These are phyloP conservation scores for Didymellaceae sp. DNA, from an alignment of 2,329 filamentous ascomycete species.

Conservation along the genomic window DNA sequence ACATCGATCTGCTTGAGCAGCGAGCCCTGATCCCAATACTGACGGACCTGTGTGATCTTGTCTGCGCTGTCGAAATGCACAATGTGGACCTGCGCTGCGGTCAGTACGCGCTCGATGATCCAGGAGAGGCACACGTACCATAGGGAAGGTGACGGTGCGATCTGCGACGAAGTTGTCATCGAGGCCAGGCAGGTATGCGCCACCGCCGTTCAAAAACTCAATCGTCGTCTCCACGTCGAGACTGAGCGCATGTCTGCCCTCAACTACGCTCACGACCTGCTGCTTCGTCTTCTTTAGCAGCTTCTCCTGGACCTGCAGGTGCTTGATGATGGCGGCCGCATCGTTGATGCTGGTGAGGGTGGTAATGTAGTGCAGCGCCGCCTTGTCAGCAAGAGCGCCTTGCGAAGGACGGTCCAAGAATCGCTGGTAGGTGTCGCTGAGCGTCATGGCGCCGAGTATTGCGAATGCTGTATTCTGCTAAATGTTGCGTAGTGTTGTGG, in stretches of 20 bases:
- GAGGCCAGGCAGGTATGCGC: conserved; percentile 83
- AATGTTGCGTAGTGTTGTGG: conserved; percentile 12
- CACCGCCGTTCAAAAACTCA: conserved; percentile 81
- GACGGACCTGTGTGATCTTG: conserved; percentile 85
- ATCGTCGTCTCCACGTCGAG: conserved; percentile 82
- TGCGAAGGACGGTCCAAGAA: conserved; percentile 55
- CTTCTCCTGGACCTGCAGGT: conserved; percentile 73
- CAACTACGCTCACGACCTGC: conserved; percentile 74
- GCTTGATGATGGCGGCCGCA: conserved; percentile 79
- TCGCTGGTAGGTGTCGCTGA: conserved; percentile 52
- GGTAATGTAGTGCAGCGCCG: conserved; percentile 78
- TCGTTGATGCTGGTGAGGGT: conserved; percentile 79
- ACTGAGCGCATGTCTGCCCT: conserved; percentile 72
- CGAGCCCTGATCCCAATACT: conserved; percentile 94
- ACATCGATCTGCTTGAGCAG: conserved; percentile 92
- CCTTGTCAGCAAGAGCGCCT: conserved; percentile 53
- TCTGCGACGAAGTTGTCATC: conserved; percentile 95
- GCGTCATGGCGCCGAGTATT: conserved; percentile 29
- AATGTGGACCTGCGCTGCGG: conserved; percentile 65
- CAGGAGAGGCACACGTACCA: conserved; percentile 65
- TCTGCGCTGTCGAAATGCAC: conserved; percentile 78
- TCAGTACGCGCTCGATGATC: conserved; percentile 9
- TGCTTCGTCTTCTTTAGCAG: conserved; percentile 84
- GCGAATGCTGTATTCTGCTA: conserved; percentile 2
- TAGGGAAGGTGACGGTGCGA: conserved; percentile 76